A percentile compares a stretch with the other conserved stretches of the same genome.
phyloP scores from a whole-genome alignment of 108 stramenopile genomes.

The Cyclostephanos invisitatus region DNA sequence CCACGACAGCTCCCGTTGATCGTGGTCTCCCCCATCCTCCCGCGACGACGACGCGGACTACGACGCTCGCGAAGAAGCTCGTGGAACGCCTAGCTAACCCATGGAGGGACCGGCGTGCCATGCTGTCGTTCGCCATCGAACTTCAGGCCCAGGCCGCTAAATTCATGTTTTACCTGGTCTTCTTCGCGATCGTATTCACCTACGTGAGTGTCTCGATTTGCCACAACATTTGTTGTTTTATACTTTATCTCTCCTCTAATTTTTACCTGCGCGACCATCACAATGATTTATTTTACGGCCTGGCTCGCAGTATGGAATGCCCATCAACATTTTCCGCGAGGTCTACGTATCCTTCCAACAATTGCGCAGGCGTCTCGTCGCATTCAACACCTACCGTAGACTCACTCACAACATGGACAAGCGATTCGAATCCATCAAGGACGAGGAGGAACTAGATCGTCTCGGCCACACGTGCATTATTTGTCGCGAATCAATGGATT shows the following conservation, averaged over 20 bases:
- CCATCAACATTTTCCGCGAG: conserved; percentile 96
- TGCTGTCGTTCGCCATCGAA: conserved; percentile 88
- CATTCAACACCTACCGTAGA: conserved; percentile 86
- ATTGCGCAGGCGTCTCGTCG: conserved; percentile 69
- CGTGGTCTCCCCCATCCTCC: not conserved
- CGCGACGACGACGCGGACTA: not conserved
- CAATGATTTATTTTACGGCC: not conserved
- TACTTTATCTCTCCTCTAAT: not conserved
- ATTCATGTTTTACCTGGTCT: conserved; percentile 93
- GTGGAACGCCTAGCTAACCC: conserved; percentile 54
- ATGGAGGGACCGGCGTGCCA: conserved; percentile 85
- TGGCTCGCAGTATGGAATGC: conserved; percentile 76
- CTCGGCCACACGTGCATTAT: conserved; percentile 93
- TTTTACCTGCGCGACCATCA: not conserved
- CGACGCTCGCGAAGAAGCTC: conserved; percentile 25
- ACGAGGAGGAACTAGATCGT: conserved; percentile 87
- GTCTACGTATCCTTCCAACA: conserved; percentile 81
- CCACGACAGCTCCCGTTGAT: conserved; percentile 7
- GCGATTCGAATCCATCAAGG: conserved; percentile 84
- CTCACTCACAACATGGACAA: conserved; percentile 93
- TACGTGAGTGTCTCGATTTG: conserved; percentile 31
- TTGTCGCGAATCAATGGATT: conserved; percentile 97
- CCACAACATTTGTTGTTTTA: too few relatives aligned
- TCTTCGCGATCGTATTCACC: conserved; percentile 94
- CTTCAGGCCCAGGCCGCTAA: conserved; percentile 89